Conservation (phyloP, 192 early-diverging fungal genomes). For the Rhizoclosmatium sp. region DNA sequence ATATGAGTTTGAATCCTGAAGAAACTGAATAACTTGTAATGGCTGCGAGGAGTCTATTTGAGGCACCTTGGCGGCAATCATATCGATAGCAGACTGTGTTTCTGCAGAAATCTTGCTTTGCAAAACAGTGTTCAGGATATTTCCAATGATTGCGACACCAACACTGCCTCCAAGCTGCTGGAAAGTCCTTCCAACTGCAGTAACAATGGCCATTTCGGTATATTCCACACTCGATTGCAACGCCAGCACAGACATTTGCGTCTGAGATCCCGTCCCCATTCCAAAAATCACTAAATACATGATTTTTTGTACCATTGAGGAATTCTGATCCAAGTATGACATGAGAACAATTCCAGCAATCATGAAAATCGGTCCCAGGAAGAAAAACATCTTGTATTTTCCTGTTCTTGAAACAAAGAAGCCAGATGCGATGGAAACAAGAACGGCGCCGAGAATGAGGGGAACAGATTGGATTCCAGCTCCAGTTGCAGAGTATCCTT, state of each 20-base stretch:
- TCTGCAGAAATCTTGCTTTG: background rate
- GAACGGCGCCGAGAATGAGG: constrained; percentile 64
- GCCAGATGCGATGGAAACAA: constrained; percentile 29
- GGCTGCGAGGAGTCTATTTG: background rate
- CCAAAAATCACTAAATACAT: constrained; percentile 43
- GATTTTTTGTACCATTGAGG: constrained; percentile 23
- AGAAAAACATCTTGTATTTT: constrained; percentile 40
- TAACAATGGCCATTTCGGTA: constrained; percentile 40
- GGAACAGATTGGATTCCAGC: constrained; percentile 78
- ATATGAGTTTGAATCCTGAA: constrained; percentile 2
- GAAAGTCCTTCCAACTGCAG: constrained; percentile 34
- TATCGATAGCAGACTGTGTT: background rate
- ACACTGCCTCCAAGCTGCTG: constrained; percentile 41
- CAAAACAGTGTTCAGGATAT: constrained; percentile 43
- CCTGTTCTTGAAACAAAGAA: constrained; percentile 27
- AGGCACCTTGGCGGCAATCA: background rate
- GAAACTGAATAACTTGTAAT: constrained; percentile 19
- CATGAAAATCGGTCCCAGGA: constrained; percentile 40
- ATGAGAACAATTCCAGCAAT: constrained; percentile 29
- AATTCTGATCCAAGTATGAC: constrained; percentile 33
- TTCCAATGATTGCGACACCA: constrained; percentile 50
- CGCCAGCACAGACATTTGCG: constrained; percentile 33
- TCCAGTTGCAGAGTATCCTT: constrained; percentile 70
- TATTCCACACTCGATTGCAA: constrained; percentile 42
- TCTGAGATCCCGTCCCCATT: constrained; percentile 39